These are phyloP conservation scores for Cinnamomum chago DNA, from an alignment of 164 flowering plant genomes.

Conservation along the genomic window DNA sequence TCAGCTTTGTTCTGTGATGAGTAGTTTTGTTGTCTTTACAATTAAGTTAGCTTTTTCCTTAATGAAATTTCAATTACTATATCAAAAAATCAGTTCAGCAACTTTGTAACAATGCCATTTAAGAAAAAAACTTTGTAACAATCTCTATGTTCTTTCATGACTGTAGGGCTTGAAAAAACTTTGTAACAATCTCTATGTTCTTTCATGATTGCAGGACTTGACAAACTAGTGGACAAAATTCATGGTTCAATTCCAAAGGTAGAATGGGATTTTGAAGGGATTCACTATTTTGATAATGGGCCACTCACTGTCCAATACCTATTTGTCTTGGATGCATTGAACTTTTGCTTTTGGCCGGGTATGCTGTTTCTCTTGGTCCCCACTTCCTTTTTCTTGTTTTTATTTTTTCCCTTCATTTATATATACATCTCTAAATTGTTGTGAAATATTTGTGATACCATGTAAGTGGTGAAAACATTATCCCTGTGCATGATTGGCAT, in stretches of 20 bases:
- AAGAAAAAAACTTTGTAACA: too few relatives aligned
- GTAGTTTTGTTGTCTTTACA: too few relatives aligned
- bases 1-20: too few relatives aligned
- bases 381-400: not conserved
- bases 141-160: not conserved
- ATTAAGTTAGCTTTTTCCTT: too few relatives aligned
- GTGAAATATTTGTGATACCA: not conserved
- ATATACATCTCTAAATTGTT: too few relatives aligned
- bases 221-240: constrained; percentile 59
- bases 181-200: not conserved
- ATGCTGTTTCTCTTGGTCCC: not conserved
- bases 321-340: constrained; percentile 80
- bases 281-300: constrained; percentile 88
- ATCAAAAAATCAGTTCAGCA: too few relatives aligned
- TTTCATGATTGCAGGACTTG: constrained; percentile 51
- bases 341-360: constrained; percentile 99
- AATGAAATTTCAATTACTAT: too few relatives aligned
- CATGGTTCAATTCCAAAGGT: constrained; percentile 70
- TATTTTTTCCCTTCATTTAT: not conserved
- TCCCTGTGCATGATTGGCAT: too few relatives aligned
- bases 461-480: too few relatives aligned
- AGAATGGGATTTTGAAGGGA: constrained; percentile 95
- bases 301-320: constrained; percentile 93
- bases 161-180: not conserved
- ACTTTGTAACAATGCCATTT: too few relatives aligned